Evolutionary conservation across 306 rosid genomes (phyloP), one percentile per base, ranked within the genome.

Genomic region (Abrus precatorius): DNA sequence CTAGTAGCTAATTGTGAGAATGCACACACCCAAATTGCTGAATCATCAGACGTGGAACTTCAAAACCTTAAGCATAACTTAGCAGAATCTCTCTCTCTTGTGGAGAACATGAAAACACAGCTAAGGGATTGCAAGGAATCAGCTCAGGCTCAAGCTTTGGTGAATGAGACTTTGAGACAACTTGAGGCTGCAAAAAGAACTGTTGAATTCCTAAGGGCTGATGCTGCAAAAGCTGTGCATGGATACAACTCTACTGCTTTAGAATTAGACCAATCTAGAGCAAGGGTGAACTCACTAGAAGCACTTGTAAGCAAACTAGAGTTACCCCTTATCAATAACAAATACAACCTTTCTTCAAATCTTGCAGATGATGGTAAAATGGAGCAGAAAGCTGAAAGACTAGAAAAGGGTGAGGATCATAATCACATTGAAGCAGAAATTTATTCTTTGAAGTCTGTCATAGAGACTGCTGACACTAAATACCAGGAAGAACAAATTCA

Each of bases 131-230:
- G 87, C 69, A 84, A 84, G 78, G 93, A 88, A 60, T 88, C 98
- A 0, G 83, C 87, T 77, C 87, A 90, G 54, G 97, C 93, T 30
- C 86, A 85, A 74, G 85, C 83, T 56, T 83, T 87, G 77, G 93
- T 84, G 28, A 77, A 69, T 12, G 93, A 90, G 88, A 93, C 98
- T 72, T 84, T 93, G 82, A 73, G 72, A 74, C 94, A 92, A 85
- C 94, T 93, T 45, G 99, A 96, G 79, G 84, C 84, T 49, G 98
- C 97, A 5, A 90, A 90, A 72, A 82, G 77, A 82, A 84, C 86
- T 7, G 91, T 96, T 3, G 99, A 90, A 82, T 76, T 81, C 12
- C 84, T 93, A 33, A 86, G 93, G 65, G 67, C 66, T 33, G 94
- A 93, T 80, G 85, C 92, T 75, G 83, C 74, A 53, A 91, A 85